These are phyloP conservation scores for Metschnikowia rubicola DNA, from an alignment of 805 yeast species.

Conservation along the genomic window DNA sequence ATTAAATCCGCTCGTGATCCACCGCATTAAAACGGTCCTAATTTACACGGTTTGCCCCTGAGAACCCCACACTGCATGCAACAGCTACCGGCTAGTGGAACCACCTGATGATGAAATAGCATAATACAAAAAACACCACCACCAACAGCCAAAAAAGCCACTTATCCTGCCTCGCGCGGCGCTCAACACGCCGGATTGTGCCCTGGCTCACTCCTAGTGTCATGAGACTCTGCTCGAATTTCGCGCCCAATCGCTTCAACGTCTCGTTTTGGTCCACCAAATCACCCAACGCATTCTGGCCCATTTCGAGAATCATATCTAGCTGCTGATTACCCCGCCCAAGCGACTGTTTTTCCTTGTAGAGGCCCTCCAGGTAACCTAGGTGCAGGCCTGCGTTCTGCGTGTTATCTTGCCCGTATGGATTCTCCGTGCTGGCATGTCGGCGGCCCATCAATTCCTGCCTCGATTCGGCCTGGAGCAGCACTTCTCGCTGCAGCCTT, in stretches of 20 bases:
- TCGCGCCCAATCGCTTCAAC: constrained; percentile 57
- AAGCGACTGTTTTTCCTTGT: constrained; percentile 62
- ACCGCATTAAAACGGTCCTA: too few relatives aligned
- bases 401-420: constrained; percentile 34
- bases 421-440: constrained; percentile 43
- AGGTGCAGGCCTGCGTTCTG: constrained; percentile 21
- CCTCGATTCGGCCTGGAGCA: constrained; percentile 43
- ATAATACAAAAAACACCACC: constrained; percentile 54
- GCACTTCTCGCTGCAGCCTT: constrained; percentile 53
- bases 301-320: constrained; percentile 89
- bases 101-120: constrained; percentile 65
- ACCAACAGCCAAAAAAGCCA: constrained; percentile 80
- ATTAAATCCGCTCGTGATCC: too few relatives aligned
- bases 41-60: neutral
- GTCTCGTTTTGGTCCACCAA: constrained; percentile 80
- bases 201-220: constrained; percentile 85
- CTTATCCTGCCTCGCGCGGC: constrained; percentile 81
- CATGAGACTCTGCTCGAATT: constrained; percentile 62
- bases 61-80: neutral
- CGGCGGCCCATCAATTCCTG: constrained; percentile 57
- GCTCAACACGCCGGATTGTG: constrained; percentile 76
- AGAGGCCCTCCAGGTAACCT: constrained; percentile 58
- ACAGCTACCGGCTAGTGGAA: constrained; percentile 42
- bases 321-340: constrained; percentile 73
- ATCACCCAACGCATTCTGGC: constrained; percentile 79